Evolutionary conservation across 2,329 filamentous ascomycete genomes (phyloP).

Genomic region (Botrytis paeoniae): DNA sequence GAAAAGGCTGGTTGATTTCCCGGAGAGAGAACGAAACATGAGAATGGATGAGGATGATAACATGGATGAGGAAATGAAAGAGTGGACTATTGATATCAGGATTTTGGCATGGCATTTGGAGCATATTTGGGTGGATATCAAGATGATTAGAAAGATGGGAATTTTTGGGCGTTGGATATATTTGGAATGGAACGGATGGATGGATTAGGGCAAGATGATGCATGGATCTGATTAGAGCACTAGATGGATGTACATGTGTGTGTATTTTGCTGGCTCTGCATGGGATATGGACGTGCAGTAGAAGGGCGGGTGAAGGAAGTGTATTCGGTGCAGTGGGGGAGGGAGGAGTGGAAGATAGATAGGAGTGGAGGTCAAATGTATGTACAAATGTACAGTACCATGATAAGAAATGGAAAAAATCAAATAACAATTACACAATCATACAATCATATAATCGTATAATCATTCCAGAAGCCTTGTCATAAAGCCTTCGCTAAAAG

Average conservation of each 20-base stretch:
- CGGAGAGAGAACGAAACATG: background rate
- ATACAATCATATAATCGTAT: background rate
- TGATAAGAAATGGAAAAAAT: background rate
- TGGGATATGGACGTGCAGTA: background rate
- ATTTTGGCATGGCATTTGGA: background rate
- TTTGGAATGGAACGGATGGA: background rate
- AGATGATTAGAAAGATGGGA: background rate
- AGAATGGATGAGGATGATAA: background rate
- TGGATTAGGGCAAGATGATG: background rate
- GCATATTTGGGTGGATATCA: conserved; percentile 3
- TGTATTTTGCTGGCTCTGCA: background rate
- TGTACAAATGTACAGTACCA: background rate
- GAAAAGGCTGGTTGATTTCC: background rate
- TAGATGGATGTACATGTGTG: background rate
- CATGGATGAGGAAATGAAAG: background rate
- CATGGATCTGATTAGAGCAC: background rate
- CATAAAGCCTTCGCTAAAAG: background rate
- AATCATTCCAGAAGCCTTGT: background rate
- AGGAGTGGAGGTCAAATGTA: background rate
- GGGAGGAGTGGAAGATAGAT: background rate
- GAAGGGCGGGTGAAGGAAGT: background rate
- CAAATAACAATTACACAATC: background rate
- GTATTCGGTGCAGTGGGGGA: background rate
- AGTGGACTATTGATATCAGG: conserved; percentile 1
- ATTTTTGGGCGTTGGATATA: conserved; percentile 2